Evolutionary conservation across 768 basidiomycete genomes (phyloP).

Genomic region (Boletus vinaceobasis): DNA sequence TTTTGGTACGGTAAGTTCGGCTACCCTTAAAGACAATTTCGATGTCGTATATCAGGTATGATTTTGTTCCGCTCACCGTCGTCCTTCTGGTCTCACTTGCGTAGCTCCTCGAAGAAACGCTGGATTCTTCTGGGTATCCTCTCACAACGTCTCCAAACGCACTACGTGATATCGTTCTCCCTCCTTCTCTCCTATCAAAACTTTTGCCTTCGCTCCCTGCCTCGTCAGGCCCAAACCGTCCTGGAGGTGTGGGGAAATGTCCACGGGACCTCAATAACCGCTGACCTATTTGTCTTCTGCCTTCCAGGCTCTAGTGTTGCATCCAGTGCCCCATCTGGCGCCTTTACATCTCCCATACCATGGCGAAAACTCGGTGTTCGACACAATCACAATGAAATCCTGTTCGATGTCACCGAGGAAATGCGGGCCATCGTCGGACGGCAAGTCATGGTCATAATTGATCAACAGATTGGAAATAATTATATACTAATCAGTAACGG

Average conservation of each 20-base stretch:
- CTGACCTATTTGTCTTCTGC: not conserved
- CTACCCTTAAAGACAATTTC: conserved; percentile 84
- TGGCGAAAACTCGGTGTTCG: conserved; percentile 86
- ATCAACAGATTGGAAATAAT: not conserved
- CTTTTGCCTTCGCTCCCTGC: conserved; percentile 42
- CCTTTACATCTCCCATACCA: conserved; percentile 87
- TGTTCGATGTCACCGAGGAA: conserved; percentile 86
- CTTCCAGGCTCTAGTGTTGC: conserved; percentile 27
- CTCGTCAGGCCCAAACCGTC: conserved; percentile 25
- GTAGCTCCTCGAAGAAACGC: conserved; percentile 91
- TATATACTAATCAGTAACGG: conserved; percentile 50
- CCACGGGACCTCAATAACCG: not conserved
- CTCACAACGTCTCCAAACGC: conserved; percentile 88
- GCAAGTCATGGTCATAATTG: conserved; percentile 12
- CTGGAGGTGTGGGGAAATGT: conserved; percentile 22
- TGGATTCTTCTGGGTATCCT: conserved; percentile 90
- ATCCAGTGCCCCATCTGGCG: conserved; percentile 37
- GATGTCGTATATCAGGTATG: conserved; percentile 91
- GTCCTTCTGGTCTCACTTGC: not conserved
- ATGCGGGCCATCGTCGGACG: conserved; percentile 49
- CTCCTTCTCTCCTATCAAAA: conserved; percentile 82
- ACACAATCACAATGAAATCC: conserved; percentile 87
- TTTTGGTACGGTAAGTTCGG: conserved; percentile 78
- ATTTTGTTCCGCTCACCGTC: not conserved
- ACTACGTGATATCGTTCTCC: conserved; percentile 89